Conservation (phyloP, 163 green algal genomes). For the Coccomyxa subellipsoidea region DNA sequence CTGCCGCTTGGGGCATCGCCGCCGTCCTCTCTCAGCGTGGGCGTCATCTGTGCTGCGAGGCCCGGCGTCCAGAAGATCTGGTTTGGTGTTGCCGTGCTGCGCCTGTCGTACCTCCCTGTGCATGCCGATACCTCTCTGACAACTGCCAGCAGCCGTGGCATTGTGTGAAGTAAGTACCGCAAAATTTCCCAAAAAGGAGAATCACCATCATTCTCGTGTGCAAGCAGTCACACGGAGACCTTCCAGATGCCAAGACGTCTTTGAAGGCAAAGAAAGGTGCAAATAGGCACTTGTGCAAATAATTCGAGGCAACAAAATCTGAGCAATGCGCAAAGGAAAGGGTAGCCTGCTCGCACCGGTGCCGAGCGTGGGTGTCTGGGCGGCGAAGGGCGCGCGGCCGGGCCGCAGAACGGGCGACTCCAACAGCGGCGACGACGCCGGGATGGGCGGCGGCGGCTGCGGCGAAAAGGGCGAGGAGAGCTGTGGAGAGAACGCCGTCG, state of each 20-base stretch:
- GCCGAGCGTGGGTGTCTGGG: neutral
- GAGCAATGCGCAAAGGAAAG: neutral
- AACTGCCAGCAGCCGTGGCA: too few relatives aligned
- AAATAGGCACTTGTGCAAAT: neutral
- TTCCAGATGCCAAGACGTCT: too few relatives aligned
- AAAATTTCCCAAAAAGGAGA: too few relatives aligned
- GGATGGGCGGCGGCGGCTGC: neutral
- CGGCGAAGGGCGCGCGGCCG: neutral
- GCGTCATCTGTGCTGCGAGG: neutral
- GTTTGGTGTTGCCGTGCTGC: neutral
- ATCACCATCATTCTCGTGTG: too few relatives aligned
- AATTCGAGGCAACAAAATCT: neutral
- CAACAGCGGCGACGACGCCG: neutral
- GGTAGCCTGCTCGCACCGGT: neutral
- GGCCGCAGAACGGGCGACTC: neutral
- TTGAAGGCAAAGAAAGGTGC: neutral
- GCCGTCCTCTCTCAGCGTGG: neutral
- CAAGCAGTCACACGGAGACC: too few relatives aligned
- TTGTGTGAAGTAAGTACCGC: too few relatives aligned
- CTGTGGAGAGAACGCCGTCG: neutral
- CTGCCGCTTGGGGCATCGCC: neutral
- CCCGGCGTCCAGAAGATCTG: neutral
- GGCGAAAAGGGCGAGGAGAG: constrained; percentile 6
- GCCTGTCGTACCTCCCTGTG: neutral
- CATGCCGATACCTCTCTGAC: neutral